Evolutionary conservation across 768 basidiomycete genomes (phyloP), one percentile per base, ranked within the genome.

Genomic region (Holtermannia corniformis): DNA sequence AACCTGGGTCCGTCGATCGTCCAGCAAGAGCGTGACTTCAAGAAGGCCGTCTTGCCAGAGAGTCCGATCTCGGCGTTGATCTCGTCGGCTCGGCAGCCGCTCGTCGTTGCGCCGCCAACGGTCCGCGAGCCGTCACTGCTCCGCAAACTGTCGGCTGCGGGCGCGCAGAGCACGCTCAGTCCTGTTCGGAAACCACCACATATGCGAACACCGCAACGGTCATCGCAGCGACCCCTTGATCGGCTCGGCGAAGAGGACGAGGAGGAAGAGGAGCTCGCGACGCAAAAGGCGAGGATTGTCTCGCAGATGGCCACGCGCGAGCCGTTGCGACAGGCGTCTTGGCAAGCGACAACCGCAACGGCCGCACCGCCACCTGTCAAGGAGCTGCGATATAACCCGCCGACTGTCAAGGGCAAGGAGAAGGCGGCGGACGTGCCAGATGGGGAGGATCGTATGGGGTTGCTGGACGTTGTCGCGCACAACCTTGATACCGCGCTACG

Each of bases 11-110:
- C 68, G 20, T 62, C 60, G 23, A 61, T 72, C 51, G 54, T 68
- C 43, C 62, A 70, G 51, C 68, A 74, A 51, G 95, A 99, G 79
- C 84, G 85, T 70, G 95, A 97, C 72, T 96, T 97, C 83, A 85
- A 86, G 75, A 84, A 85, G 64, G 95, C 91, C 1, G 87, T 97
- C 1, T 88, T 91, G 66, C 93, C 92, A 4, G 90, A 87, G 41
- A 87, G 85, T 56, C 95, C 95, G 0, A 92, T 99, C 55, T 87
- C 87, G 24, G 88, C 87, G 2, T 75, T 99, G 46, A 79, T 99
- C 62, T 85, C 67, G 69, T 90, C 88, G 2, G 91, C 91, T 4
- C 79, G 85, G 53, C 87, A 90, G 70, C 91, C 91, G 0, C 76
- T 95, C 40, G 75, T 93, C 47, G 85, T 90, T 73, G 78, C 73